These are phyloP conservation scores for Microthyrium microscopicum DNA, from an alignment of 2,329 filamentous ascomycete species.

Conservation along the genomic window DNA sequence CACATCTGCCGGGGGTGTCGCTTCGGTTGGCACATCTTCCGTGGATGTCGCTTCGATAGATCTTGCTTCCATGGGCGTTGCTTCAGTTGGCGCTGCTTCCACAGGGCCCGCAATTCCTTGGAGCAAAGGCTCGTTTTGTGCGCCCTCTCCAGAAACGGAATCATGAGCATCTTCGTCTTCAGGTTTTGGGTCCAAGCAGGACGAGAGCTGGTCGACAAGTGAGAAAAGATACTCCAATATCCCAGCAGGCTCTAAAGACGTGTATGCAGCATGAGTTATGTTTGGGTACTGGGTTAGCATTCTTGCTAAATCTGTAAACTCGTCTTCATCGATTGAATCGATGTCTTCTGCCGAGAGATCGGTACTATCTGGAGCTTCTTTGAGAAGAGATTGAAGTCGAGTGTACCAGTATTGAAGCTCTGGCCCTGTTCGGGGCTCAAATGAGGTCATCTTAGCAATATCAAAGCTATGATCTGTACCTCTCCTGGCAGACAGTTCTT, in stretches of 20 bases:
- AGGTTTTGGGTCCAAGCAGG: no score
- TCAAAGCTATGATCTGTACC: conserved; percentile 15
- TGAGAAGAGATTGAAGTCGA: conserved; percentile 12
- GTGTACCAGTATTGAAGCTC: conserved; percentile 18
- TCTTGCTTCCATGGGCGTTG: no score
- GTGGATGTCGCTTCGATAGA: no score
- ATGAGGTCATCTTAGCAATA: conserved; percentile 13
- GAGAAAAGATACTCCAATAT: conserved; percentile 17
- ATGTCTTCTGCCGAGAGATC: conserved; percentile 14
- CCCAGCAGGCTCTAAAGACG: conserved; percentile 15
- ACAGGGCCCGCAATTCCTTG: no score
- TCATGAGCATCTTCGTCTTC: no score
- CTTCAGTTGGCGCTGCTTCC: no score
- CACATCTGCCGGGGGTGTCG: no score
- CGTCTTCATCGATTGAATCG: conserved; percentile 13
- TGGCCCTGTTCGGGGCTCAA: conserved; percentile 16
- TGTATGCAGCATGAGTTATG: conserved; percentile 13
- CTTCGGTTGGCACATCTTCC: no score
- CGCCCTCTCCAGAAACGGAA: no score
- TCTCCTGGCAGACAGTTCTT: conserved; percentile 16
- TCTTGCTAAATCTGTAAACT: conserved; percentile 14
- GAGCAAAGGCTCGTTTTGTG: no score
- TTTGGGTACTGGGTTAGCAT: conserved; percentile 18
- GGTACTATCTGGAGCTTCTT: conserved; percentile 6
- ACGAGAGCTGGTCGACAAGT: no score